A percentile compares a stretch with the other conserved stretches of the same genome.
These are phyloP conservation scores for Sclerotinia minor DNA, from an alignment of 2,329 filamentous ascomycete genomes.

Conservation along the genomic window DNA sequence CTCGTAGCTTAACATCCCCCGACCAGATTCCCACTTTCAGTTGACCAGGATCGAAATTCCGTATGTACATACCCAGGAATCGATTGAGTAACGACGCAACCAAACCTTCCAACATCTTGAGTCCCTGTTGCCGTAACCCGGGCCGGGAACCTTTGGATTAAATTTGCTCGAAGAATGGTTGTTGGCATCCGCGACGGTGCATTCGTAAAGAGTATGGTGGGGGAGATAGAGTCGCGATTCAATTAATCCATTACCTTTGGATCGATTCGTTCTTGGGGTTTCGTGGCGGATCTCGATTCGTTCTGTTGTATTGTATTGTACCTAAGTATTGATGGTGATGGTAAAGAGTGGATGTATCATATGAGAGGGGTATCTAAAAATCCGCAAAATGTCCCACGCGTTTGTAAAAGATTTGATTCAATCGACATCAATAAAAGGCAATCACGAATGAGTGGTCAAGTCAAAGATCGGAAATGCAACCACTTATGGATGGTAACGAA, in stretches of 20 bases:
- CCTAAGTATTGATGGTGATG: background rate
- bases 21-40: conserved; percentile 99
- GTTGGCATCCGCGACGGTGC: conserved; percentile 32
- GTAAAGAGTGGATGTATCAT: background rate
- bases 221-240: background rate
- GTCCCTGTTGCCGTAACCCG: conserved; percentile 66
- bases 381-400: background rate
- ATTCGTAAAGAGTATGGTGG: conserved; percentile 2
- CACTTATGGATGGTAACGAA: background rate
- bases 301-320: background rate
- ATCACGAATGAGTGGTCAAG: conserved; percentile 6
- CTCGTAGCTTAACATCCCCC: conserved; percentile 90
- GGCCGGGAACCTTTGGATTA: conserved; percentile 54
- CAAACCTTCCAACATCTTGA: conserved; percentile 91
- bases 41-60: conserved; percentile 98
- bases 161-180: conserved; percentile 25
- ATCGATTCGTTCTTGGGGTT: background rate
- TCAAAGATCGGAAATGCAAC: background rate
- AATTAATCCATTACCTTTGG: conserved; percentile 31
- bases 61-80: conserved; percentile 99
- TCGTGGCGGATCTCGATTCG: conserved; percentile 24
- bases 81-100: conserved; percentile 97
- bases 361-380: conserved; percentile 13
- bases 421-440: background rate
- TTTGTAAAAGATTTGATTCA: background rate